Evolutionary conservation across 495 filamentous ascomycete species (phyloP), one percentile per base, ranked within the genome.

Genomic region (Neurospora sp.): DNA sequence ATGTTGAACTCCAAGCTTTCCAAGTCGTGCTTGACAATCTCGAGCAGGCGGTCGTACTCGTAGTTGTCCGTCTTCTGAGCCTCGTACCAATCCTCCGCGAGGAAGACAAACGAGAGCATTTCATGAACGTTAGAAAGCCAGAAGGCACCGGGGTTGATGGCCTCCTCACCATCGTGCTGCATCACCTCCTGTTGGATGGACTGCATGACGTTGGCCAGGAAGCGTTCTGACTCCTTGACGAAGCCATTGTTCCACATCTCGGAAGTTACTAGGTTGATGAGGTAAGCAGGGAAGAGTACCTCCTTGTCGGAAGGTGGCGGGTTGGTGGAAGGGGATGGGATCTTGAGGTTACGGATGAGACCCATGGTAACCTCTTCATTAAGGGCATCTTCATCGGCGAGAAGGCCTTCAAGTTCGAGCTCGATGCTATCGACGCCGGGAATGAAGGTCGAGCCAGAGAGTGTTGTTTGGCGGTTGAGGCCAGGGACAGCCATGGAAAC

Each of bases 161-260:
- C 95, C 78, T 98, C 96, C 72, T 99, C 96, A 71, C 94, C 95
- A 72, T 98, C 94, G 78, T 98, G 93, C 76, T 97, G 92, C 96
- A 98, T 98, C 70, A 99, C 96, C 79, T 98, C 96, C 79, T 98
- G 95, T 79, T 99, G 96, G 77, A 99, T 97, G 23, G 93, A 96
- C 80, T 98, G 96, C 96, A 99, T 99, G 76, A 99, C 95, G 80
- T 98, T 99, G 73, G 96, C 96, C 72, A 99, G 85, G 86, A 99
- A 99, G 72, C 94, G 92, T 83, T 99, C 96, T 31, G 96, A 98
- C 84, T 99, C 96, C 85, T 99, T 98, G 75, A 99, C 96, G 80
- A 97, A 99, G 37, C 96, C 96, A 78, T 99, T 99, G 86, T 99
- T 99, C 96, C 96, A 99, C 96, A 99, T 99, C 83, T 99, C 96